Conservation (phyloP, 805 yeast genomes). For the Saccharomycodes ludwigii region DNA sequence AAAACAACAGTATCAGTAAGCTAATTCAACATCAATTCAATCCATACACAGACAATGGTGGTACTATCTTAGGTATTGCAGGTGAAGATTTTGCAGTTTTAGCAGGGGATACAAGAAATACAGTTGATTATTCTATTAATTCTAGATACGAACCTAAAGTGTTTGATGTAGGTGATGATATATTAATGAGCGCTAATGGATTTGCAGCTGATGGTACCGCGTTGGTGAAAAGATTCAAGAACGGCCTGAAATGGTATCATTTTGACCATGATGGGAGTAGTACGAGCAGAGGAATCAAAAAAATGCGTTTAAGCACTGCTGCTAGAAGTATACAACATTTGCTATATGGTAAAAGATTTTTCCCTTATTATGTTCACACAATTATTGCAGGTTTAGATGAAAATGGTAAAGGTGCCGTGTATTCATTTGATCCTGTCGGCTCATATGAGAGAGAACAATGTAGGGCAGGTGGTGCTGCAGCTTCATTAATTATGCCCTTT, state of each 20-base stretch:
- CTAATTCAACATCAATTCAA: conserved; percentile 91
- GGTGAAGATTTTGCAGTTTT: conserved; percentile 94
- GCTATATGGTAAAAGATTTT: conserved; percentile 84
- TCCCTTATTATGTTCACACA: conserved; percentile 95
- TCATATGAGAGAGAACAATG: conserved; percentile 96
- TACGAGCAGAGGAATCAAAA: conserved; percentile 9
- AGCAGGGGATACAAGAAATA: conserved; percentile 98
- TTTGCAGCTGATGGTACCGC: conserved; percentile 93
- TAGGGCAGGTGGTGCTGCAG: conserved; percentile 97
- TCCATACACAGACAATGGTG: conserved; percentile 93
- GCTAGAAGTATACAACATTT: conserved; percentile 87
- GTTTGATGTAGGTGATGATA: conserved; percentile 76
- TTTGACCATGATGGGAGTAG: conserved; percentile 41
- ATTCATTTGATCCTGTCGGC: conserved; percentile 96
- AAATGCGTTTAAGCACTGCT: conserved; percentile 54
- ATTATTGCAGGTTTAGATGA: conserved; percentile 85
- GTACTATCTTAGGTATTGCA: conserved; percentile 93
- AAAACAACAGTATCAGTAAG: too few species aligned
- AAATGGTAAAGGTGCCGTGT: conserved; percentile 84
- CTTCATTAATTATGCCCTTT: conserved; percentile 92
- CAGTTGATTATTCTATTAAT: conserved; percentile 86
- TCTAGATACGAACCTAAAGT: conserved; percentile 88
- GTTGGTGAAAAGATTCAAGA: conserved; percentile 58
- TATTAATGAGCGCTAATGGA: conserved; percentile 87
- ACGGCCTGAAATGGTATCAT: conserved; percentile 76